These are phyloP conservation scores for Spathaspora sp. DNA, from an alignment of 805 yeast species.

Conservation along the genomic window DNA sequence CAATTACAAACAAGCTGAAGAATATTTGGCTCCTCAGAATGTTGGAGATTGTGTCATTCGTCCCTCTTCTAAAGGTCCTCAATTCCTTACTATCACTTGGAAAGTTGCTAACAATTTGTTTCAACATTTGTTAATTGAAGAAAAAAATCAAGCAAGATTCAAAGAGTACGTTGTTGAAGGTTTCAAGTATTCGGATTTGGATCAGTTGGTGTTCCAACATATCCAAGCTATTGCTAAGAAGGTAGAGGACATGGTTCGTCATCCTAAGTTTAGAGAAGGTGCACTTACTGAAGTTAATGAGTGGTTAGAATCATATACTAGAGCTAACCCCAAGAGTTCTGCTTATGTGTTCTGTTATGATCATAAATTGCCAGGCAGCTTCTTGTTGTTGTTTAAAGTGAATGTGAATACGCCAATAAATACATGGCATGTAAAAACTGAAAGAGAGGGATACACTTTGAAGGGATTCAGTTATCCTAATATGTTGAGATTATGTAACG, in stretches of 20 bases:
- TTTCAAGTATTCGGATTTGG: conserved; percentile 77
- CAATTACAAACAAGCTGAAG: conserved; percentile 87
- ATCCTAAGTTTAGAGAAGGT: conserved; percentile 87
- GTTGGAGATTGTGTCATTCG: conserved; percentile 93
- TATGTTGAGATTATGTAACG: conserved; percentile 85
- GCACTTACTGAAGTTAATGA: conserved; percentile 74
- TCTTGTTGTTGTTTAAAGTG: conserved; percentile 80
- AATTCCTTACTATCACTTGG: conserved; percentile 93
- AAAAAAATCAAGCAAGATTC: conserved; percentile 64
- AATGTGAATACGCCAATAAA: conserved; percentile 63
- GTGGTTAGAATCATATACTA: conserved; percentile 85
- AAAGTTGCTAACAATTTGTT: conserved; percentile 86
- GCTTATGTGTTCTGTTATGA: conserved; percentile 90
- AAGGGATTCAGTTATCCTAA: conserved; percentile 84
- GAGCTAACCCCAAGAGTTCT: conserved; percentile 86
- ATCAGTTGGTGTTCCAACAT: conserved; percentile 86
- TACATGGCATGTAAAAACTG: conserved; percentile 89
- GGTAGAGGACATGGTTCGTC: conserved; percentile 77
- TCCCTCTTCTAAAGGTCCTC: conserved; percentile 87
- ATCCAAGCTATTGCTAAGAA: conserved; percentile 78
- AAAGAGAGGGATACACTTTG: conserved; percentile 80
- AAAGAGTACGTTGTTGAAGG: conserved; percentile 61
- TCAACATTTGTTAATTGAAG: conserved; percentile 87
- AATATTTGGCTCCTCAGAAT: conserved; percentile 78
- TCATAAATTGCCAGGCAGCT: conserved; percentile 92